These are phyloP conservation scores for Xerocomellus dryophilus DNA, from an alignment of 768 basidiomycete species.

Conservation along the genomic window DNA sequence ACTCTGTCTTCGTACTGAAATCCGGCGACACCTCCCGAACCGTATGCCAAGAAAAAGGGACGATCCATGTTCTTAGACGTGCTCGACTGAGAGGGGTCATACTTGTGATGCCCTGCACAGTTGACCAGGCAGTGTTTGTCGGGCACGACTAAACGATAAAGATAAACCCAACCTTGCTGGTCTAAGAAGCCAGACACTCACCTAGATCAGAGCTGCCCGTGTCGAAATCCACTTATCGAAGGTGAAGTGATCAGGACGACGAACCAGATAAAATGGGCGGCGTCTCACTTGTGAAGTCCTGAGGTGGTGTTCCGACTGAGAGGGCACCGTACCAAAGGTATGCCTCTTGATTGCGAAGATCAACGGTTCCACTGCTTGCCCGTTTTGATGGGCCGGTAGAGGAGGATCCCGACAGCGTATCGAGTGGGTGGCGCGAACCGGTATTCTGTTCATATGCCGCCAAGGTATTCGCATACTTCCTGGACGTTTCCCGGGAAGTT, in stretches of 20 bases:
- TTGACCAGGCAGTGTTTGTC: constrained; percentile 11
- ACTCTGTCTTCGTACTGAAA: constrained; percentile 37
- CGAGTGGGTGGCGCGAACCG: constrained; percentile 34
- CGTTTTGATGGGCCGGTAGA: constrained; percentile 4
- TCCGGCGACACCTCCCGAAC: constrained; percentile 36
- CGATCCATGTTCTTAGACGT: constrained; percentile 19
- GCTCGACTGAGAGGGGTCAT: constrained; percentile 23
- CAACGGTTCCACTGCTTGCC: constrained; percentile 15
- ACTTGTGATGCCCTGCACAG: constrained; percentile 31
- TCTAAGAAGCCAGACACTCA: constrained; percentile 1
- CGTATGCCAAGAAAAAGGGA: constrained; percentile 35
- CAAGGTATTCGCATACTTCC: constrained; percentile 43
- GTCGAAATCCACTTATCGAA: constrained; percentile 42
- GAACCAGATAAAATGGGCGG: neutral
- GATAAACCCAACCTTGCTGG: neutral
- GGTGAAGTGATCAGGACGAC: neutral
- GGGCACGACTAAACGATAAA: constrained; percentile 33
- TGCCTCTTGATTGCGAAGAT: constrained; percentile 30
- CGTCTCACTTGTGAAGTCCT: constrained; percentile 35
- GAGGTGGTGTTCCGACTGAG: constrained; percentile 45
- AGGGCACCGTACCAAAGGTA: constrained; percentile 41
- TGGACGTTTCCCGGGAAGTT: constrained; percentile 10
- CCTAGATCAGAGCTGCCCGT: constrained; percentile 49
- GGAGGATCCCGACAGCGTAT: constrained; percentile 5
- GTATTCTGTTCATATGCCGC: constrained; percentile 42